Base-by-base conservation (phyloP, 129 eudicot species). In the Pittosporum tobira region DNA sequence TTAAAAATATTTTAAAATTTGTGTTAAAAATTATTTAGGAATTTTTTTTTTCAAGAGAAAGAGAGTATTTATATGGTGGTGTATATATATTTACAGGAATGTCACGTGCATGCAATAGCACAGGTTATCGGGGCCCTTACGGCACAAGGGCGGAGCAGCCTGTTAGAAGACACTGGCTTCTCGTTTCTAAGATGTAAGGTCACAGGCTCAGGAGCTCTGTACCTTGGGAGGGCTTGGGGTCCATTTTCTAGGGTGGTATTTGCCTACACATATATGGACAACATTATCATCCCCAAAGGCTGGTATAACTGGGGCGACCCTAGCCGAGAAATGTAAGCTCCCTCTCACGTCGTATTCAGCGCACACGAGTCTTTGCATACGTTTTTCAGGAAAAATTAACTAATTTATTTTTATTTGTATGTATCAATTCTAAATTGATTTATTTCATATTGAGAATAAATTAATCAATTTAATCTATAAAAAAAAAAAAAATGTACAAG, bases 301-400 rank as follows among this genome's bases (percentile, higher is more conserved):
- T 93, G 99, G 99, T 72, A 87, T 65, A 79, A 93, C 29, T 87
- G 94, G 96, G 96, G 96, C 23, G 99, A 86, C 64, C 99, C 96
- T 43, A 78, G 47, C 48, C 75, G 96, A 37, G 94, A 91, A 81
- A 80, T 76, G 98, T 91, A 81, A 68, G 94, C 55, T 12, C 48
- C 28, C 34, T 0, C 66, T 42, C 26, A 30, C 16, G 0, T 30
- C 23, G 25, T n/a, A n/a, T n/a, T n/a, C n/a, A n/a, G n/a, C n/a
- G n/a, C n/a, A n/a, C n/a, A n/a, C n/a, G n/a, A n/a, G n/a, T n/a
- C n/a, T n/a, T n/a, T n/a, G n/a, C n/a, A n/a, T n/a, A n/a, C n/a
- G n/a, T n/a, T n/a, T n/a, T n/a, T n/a, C n/a, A n/a, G n/a, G n/a
- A n/a, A n/a, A n/a, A n/a, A n/a, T n/a, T n/a, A n/a, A n/a, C n/a